A percentile compares a stretch with the other conserved stretches of the same genome.
phyloP scores from a whole-genome alignment of 371 early-diverging fungal species.

The Nematocida homosporus region DNA sequence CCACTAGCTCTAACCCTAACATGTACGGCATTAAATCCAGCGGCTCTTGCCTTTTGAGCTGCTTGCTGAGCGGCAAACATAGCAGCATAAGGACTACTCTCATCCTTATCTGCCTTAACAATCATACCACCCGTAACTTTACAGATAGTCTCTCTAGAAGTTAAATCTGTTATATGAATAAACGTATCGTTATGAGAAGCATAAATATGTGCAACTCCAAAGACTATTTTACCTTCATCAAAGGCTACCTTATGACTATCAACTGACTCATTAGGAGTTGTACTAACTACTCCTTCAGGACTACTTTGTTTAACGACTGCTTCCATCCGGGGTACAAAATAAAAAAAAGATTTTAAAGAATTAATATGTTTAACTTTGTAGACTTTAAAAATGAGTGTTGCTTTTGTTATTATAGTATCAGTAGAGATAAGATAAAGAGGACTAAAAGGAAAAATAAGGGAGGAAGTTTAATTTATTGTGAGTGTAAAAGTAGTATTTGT shows the following conservation, averaged over 20 bases:
- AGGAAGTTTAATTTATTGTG: conserved; percentile 4
- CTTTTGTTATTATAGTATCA: too few relatives aligned
- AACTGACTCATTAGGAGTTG: neutral
- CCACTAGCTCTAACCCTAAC: conserved; percentile 99
- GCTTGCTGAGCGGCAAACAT: conserved; percentile 99
- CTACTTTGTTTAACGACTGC: conserved; percentile 15
- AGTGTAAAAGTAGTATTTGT: conserved; percentile 27
- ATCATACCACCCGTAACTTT: conserved; percentile 99
- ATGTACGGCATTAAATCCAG: conserved; percentile 98
- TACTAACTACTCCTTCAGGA: conserved; percentile 15
- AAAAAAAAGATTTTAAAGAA: conserved; percentile 40
- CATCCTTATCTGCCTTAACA: conserved; percentile 99
- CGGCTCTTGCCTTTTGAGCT: conserved; percentile 92
- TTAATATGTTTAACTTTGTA: conserved; percentile 27
- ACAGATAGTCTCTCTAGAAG: conserved; percentile 96
- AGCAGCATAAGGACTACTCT: conserved; percentile 98
- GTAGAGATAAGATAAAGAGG: too few relatives aligned
- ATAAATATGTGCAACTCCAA: conserved; percentile 98
- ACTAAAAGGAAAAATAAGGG: neutral
- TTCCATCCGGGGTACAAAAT: conserved; percentile 52
- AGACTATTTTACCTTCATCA: conserved; percentile 43
- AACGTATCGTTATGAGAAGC: conserved; percentile 99
- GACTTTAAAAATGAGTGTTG: conserved; percentile 45
- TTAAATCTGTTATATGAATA: conserved; percentile 96
- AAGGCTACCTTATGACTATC: conserved; percentile 9